These are phyloP conservation scores for Mycena citricolor DNA, from an alignment of 1,284 basidiomycete species.

Conservation along the genomic window DNA sequence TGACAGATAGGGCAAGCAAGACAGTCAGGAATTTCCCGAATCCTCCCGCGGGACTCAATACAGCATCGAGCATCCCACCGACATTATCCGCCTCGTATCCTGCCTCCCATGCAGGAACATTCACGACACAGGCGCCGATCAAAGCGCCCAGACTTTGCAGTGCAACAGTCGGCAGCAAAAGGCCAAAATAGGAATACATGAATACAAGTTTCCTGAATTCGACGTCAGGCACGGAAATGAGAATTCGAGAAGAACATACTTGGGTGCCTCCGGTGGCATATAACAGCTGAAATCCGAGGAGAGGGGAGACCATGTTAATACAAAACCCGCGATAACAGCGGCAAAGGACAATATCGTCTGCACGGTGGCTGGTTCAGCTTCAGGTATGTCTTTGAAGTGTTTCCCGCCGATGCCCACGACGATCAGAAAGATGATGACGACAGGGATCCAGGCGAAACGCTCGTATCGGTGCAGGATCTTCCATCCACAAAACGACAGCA, in stretches of 20 bases:
- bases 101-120: slow-evolving; percentile 67
- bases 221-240: slow-evolving; percentile 6
- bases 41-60: slow-evolving; percentile 66
- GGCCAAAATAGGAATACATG: slow-evolving; percentile 70
- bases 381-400: slow-evolving; percentile 40
- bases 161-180: slow-evolving; percentile 67
- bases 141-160: slow-evolving; percentile 80
- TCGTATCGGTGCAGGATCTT: slow-evolving; percentile 74
- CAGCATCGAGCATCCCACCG: slow-evolving; percentile 74
- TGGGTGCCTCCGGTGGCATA: slow-evolving; percentile 53
- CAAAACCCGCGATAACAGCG: slow-evolving; percentile 71
- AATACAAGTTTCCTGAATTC: slow-evolving; percentile 65
- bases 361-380: slow-evolving; percentile 51
- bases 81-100: slow-evolving; percentile 63
- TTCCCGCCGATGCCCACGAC: slow-evolving; percentile 74
- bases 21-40: slow-evolving; percentile 90
- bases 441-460: slow-evolving; percentile 74
- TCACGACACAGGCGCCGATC: slow-evolving; percentile 54
- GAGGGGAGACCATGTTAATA: slow-evolving; percentile 65
- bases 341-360: slow-evolving; percentile 60
- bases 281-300: slow-evolving; percentile 77
- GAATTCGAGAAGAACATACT: slow-evolving; percentile 35
- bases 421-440: slow-evolving; percentile 75
- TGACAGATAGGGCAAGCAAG: slow-evolving; percentile 76
- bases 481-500: slow-evolving; percentile 83